Evolutionary conservation across 1,139 yeast genomes (phyloP).

Genomic region (Pneumocystis carinii): DNA sequence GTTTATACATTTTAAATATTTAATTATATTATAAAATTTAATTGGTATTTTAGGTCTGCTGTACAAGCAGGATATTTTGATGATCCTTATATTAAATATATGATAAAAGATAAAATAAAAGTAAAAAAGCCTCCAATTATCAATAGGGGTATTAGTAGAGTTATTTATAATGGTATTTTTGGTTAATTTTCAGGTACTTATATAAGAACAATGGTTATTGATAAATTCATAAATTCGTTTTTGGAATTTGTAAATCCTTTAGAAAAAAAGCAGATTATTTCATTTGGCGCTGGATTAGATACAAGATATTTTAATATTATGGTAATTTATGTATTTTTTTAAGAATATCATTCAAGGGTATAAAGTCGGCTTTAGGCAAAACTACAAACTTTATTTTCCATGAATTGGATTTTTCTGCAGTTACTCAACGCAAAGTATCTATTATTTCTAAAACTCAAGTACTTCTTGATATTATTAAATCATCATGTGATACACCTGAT

Average conservation of each 20-base stretch:
- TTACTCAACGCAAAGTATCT: constrained; percentile 44
- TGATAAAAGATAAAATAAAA: constrained; percentile 23
- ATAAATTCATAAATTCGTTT: constrained; percentile 39
- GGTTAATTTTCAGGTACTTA: constrained; percentile 51
- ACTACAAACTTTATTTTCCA: constrained; percentile 31
- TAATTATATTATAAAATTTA: not conserved
- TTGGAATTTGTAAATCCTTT: constrained; percentile 23
- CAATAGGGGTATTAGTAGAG: constrained; percentile 30
- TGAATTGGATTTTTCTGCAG: constrained; percentile 63
- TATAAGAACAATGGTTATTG: constrained; percentile 52
- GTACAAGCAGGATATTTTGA: constrained; percentile 37
- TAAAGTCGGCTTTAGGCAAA: not conserved
- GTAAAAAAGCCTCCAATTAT: constrained; percentile 49
- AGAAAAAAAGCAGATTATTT: constrained; percentile 44
- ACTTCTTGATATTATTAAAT: constrained; percentile 4
- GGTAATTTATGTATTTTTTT: constrained; percentile 4
- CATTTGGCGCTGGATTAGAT: constrained; percentile 95
- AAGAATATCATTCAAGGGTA: not conserved
- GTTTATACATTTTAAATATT: not conserved
- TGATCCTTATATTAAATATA: constrained; percentile 36
- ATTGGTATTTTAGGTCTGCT: constrained; percentile 31
- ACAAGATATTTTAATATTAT: constrained; percentile 51
- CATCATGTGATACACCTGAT: constrained; percentile 6
- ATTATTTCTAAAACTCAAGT: constrained; percentile 28
- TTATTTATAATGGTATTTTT: not conserved